Evolutionary conservation across 495 filamentous ascomycete species (phyloP).

Genomic region (Podospora fimiseda): DNA sequence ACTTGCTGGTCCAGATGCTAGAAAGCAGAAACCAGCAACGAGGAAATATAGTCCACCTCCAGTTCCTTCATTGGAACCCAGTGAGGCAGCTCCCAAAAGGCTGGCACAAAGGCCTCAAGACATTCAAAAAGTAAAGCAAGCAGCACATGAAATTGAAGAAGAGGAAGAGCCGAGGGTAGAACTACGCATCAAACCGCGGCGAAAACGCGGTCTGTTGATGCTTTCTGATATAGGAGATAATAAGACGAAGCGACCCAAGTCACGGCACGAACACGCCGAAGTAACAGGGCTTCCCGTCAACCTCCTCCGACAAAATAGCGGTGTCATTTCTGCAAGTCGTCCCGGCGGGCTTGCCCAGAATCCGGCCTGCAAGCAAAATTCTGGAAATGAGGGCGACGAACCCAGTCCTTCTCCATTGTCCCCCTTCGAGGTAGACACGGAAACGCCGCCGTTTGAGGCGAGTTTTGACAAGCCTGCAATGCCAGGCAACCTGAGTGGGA

Average conservation of each 20-base stretch:
- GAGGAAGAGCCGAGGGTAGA: slow-evolving; percentile 30
- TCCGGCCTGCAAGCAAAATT: no score
- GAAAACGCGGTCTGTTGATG: slow-evolving; percentile 37
- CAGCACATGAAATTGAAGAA: not conserved
- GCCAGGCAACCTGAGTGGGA: not conserved
- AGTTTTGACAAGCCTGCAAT: not conserved
- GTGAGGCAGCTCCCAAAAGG: not conserved
- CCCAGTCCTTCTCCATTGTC: no score
- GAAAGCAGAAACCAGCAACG: not conserved
- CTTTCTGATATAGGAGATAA: slow-evolving; percentile 24
- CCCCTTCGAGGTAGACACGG: no score
- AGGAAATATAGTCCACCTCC: no score
- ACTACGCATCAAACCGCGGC: slow-evolving; percentile 35
- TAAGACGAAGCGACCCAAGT: slow-evolving; percentile 6
- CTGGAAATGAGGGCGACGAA: no score
- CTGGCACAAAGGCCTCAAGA: not conserved
- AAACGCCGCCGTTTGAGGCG: not conserved
- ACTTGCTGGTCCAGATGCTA: not conserved
- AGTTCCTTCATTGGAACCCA: no score
- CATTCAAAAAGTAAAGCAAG: not conserved
- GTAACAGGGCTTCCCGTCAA: no score
- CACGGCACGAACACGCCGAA: not conserved
- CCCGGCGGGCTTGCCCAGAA: no score
- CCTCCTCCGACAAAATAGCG: no score
- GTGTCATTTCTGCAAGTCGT: no score